These are phyloP conservation scores for Candida sanyiensis DNA, from an alignment of 805 yeast species.

Conservation along the genomic window DNA sequence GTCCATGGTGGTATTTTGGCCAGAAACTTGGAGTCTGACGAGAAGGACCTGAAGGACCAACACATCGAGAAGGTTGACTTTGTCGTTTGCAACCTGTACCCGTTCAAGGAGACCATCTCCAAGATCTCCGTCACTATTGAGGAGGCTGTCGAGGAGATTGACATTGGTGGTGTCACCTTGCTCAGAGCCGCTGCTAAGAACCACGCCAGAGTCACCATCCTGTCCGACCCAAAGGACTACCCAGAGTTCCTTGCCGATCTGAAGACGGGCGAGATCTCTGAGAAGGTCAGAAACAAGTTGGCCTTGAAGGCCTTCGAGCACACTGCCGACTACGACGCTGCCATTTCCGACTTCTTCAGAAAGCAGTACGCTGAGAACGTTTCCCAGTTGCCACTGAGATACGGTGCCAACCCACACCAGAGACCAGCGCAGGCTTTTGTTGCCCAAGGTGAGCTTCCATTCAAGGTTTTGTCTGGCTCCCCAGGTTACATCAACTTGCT, in stretches of 20 bases:
- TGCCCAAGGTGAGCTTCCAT: constrained; percentile 80
- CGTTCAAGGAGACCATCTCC: constrained; percentile 95
- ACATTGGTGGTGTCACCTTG: constrained; percentile 96
- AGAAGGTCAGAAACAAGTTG: constrained; percentile 68
- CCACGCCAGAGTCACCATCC: constrained; percentile 91
- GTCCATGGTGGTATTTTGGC: constrained; percentile 98
- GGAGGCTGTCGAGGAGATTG: constrained; percentile 98
- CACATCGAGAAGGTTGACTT: constrained; percentile 93
- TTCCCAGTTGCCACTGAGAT: constrained; percentile 89
- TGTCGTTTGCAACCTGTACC: constrained; percentile 96
- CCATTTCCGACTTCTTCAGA: constrained; percentile 95
- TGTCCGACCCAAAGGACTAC: constrained; percentile 93
- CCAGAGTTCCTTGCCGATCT: constrained; percentile 81
- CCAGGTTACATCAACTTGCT: constrained; percentile 97
- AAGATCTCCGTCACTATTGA: constrained; percentile 92
- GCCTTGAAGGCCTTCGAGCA: constrained; percentile 98
- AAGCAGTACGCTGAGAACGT: constrained; percentile 89
- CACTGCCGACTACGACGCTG: constrained; percentile 95
- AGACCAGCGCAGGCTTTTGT: constrained; percentile 98
- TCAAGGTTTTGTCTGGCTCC: constrained; percentile 88
- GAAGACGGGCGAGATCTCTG: constrained; percentile 59
- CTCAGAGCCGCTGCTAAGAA: constrained; percentile 98
- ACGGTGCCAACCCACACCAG: constrained; percentile 99
- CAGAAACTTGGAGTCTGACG: constrained; percentile 86
- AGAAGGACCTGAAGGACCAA: constrained; percentile 80